Percentiles rank a stretch among this genome's conserved stretches.
Evolutionary conservation across 2,329 filamentous ascomycete genomes (phyloP).

Genomic region (Nemania sp.): DNA sequence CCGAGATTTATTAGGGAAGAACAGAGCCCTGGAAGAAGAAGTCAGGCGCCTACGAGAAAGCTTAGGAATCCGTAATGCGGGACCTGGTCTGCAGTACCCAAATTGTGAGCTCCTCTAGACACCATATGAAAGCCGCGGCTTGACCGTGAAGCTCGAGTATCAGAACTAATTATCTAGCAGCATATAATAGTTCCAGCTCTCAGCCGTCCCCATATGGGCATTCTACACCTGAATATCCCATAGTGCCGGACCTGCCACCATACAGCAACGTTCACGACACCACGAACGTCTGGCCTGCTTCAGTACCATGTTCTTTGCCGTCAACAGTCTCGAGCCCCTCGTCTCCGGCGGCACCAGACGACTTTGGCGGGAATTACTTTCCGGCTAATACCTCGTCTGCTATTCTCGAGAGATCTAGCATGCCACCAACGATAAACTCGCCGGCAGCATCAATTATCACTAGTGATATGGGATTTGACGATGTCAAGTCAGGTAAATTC

Average conservation of each 20-base stretch:
- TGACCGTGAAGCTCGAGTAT: background rate
- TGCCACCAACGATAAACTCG: constrained; percentile 49
- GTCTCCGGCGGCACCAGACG: constrained; percentile 61
- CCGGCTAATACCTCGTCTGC: constrained; percentile 62
- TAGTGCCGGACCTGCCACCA: constrained; percentile 57
- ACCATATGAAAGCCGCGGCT: background rate
- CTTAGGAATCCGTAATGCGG: constrained; percentile 56
- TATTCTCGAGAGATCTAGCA: constrained; percentile 54
- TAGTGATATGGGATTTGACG: constrained; percentile 53
- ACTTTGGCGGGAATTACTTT: constrained; percentile 61
- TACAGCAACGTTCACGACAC: constrained; percentile 58
- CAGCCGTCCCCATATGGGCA: constrained; percentile 60
- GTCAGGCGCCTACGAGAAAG: constrained; percentile 60
- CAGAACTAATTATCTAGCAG: constrained; percentile 36
- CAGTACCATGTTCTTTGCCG: constrained; percentile 58
- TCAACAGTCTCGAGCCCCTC: constrained; percentile 66
- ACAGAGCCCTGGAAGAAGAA: constrained; percentile 67
- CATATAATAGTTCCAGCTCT: constrained; percentile 54
- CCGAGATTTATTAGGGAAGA: constrained; percentile 64
- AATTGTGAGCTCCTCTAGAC: constrained; percentile 41
- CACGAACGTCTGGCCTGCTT: constrained; percentile 61
- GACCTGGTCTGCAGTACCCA: constrained; percentile 45
- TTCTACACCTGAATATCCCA: constrained; percentile 57
- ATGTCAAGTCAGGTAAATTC: constrained; percentile 51
- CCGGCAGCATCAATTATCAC: constrained; percentile 48